Percentiles rank a stretch among this genome's conserved stretches.
Evolutionary conservation across 2,329 filamentous ascomycete species (phyloP).

Genomic region (Colletotrichum karsti): DNA sequence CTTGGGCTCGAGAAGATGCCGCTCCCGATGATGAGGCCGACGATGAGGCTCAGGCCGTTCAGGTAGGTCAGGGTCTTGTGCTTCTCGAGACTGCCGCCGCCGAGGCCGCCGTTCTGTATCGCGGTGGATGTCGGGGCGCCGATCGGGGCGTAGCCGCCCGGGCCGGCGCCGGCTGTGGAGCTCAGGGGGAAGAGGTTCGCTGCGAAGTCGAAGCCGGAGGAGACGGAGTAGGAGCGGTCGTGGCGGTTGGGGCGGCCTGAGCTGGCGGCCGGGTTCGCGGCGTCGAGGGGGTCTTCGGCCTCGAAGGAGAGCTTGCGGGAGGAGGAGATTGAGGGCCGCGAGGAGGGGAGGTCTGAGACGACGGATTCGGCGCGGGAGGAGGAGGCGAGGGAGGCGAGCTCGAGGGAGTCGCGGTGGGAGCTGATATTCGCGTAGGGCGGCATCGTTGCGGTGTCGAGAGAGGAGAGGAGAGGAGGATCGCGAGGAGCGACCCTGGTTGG

Average conservation of each 20-base stretch:
- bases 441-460: slow-evolving; percentile 21
- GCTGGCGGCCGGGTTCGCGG: slow-evolving; percentile 59
- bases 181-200: slow-evolving; percentile 91
- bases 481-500: slow-evolving; percentile 1
- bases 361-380: slow-evolving; percentile 72
- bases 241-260: slow-evolving; percentile 53
- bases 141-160: slow-evolving; percentile 83
- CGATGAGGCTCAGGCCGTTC: slow-evolving; percentile 89
- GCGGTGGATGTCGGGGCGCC: slow-evolving; percentile 65
- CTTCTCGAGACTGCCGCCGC: slow-evolving; percentile 88
- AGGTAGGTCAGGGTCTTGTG: slow-evolving; percentile 95
- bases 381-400: slow-evolving; percentile 93
- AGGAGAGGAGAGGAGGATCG: slow-evolving; percentile 10
- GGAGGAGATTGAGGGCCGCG: slow-evolving; percentile 88
- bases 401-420: slow-evolving; percentile 82
- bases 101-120: slow-evolving; percentile 62
- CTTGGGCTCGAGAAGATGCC: slow-evolving; percentile 96
- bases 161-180: slow-evolving; percentile 74
- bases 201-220: slow-evolving; percentile 95
- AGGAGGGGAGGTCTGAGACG: slow-evolving; percentile 71
- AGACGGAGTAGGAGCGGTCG: slow-evolving; percentile 84
- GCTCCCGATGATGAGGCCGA: slow-evolving; percentile 94
- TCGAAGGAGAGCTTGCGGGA: slow-evolving; percentile 90
- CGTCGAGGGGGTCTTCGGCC: slow-evolving; percentile 81
- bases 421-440: slow-evolving; percentile 54